These are phyloP conservation scores for Diplogelasinospora grovesii DNA, from an alignment of 495 filamentous ascomycete species.

Conservation along the genomic window DNA sequence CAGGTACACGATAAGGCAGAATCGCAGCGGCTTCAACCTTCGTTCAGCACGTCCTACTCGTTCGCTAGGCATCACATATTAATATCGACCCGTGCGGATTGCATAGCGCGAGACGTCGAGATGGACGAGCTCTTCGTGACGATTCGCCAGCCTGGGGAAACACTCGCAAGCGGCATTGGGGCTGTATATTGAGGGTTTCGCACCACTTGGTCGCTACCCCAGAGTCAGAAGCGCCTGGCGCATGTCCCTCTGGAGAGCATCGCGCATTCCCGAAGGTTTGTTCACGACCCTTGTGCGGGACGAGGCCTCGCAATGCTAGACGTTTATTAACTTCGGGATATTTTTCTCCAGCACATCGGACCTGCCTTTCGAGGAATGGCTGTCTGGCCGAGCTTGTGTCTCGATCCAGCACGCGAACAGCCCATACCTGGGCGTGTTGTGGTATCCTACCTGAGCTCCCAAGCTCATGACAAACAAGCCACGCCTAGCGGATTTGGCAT, in stretches of 20 bases:
- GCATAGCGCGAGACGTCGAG: slow-evolving; percentile 13
- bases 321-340: background rate
- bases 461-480: too few relatives aligned
- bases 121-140: slow-evolving; percentile 7
- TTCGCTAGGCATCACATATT: slow-evolving; percentile 18
- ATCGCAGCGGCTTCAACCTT: slow-evolving; percentile 2
- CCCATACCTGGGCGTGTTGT: too few relatives aligned
- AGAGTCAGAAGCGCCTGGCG: background rate
- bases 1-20: slow-evolving; percentile 10
- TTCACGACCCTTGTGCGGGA: slow-evolving; percentile 3
- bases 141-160: slow-evolving; percentile 8
- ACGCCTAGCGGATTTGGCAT: too few relatives aligned
- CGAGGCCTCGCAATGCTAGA: slow-evolving; percentile 4
- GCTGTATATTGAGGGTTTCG: slow-evolving; percentile 3
- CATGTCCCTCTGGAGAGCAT: slow-evolving; percentile 1
- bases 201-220: slow-evolving; percentile 2
- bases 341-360: slow-evolving; percentile 7
- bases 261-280: slow-evolving; percentile 1
- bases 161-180: background rate
- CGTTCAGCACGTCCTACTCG: slow-evolving; percentile 5
- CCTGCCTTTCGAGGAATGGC: slow-evolving; percentile 20
- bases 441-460: too few relatives aligned
- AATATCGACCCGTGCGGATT: slow-evolving; percentile 24
- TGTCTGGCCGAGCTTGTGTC: slow-evolving; percentile 4
- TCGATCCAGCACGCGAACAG: too few relatives aligned